Base-by-base conservation (phyloP, 2,329 filamentous ascomycete genomes). In the Colletotrichum navitas region DNA sequence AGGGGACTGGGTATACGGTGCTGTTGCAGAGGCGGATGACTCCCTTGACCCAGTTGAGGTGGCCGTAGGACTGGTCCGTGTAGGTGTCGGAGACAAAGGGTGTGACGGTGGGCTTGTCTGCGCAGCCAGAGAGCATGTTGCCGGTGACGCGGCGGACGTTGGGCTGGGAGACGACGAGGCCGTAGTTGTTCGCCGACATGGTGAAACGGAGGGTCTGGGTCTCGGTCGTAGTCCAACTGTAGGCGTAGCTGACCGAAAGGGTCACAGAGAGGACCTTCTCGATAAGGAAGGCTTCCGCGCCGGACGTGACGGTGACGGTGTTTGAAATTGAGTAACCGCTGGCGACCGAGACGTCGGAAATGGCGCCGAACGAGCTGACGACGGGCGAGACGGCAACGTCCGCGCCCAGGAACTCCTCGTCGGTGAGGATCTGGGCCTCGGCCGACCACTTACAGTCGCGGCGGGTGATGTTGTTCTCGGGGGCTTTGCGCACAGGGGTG, bases 21-120 rank as follows among this genome's bases (percentile, higher is more conserved):
- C 49, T 51, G 49, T 51, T 51, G 24, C 49, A 51, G 14, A 51
- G 49, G n/a, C 49, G 49, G 6, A 51, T 51, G 49, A 51, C 24
- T 0, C 49, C 49, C 49, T 51, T 51, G 49, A 51, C 49, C 49
- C 49, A 51, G 2, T 12, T 3, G 14, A 51, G 49, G 24, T 29
- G 10, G 24, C 49, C 49, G 49, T 51, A 51, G 49, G 49, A 29
- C 24, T 51, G 49, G 49, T 11, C 10, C 24, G 14, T 1, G 14
- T 51, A 51, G 24, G n/a, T 51, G 26, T 51, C 49, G 24, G 49
- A 51, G 12, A 26, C 3, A 24, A 51, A 51, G 14, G 24, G 24
- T 2, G 12, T 18, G 12, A 18, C 5, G 14, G 5, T 16, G 5
- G 24, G 24, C 1, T 2, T 51, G 49, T 51, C 24, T 5, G 49